Base-by-base conservation (phyloP, 129 eudicot genomes). In the Saussurea involucrata region DNA sequence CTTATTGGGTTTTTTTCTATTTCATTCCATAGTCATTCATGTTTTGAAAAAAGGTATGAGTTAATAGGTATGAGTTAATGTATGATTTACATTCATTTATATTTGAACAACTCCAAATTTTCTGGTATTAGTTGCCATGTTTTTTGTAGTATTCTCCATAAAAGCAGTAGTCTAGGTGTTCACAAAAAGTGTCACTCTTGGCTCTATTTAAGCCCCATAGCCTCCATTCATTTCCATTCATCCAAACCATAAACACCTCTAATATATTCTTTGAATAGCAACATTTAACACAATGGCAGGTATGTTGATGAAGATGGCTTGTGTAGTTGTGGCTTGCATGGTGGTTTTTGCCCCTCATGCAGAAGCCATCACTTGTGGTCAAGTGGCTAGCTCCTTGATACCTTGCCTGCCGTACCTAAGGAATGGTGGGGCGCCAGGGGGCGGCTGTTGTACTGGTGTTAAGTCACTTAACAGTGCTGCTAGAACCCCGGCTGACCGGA, bases 331-430 rank as follows among this genome's bases (percentile, higher is more conserved):
- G 10, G 63, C 74, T 31, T 73, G 76, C 84, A 84, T 83, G 84
- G 74, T 87, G 77, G 82, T 83, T 69, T 68, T 72, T 3, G 83
- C 84, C 55, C 80, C 90, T 28, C 69, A 66, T 49, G 79, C 68
- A 24, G 86, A 81, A 24, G 87, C 85, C 40, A 28, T 79, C 18
- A 60, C 69, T 10, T 80, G 84, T 18, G 83, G 87, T 15, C 67
- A 21, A 61, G 87, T 79, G 22, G 12, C 55, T 0, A 0, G 17
- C 57, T 22, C 3, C 68, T 36, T 85, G 77, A 0, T 22, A 1
- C 76, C 83, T 24, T 87, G 89, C 85, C 29, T 85, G 3, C 12
- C 4, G 5, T 65, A 80, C 75, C 82, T 75, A 7, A 25, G 81
- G 57, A 0, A 0, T 27, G 69, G 70, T 61, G 71, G 87, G 20